phyloP scores from a whole-genome alignment of 306 rosid genomes.

The Rosa persica region DNA sequence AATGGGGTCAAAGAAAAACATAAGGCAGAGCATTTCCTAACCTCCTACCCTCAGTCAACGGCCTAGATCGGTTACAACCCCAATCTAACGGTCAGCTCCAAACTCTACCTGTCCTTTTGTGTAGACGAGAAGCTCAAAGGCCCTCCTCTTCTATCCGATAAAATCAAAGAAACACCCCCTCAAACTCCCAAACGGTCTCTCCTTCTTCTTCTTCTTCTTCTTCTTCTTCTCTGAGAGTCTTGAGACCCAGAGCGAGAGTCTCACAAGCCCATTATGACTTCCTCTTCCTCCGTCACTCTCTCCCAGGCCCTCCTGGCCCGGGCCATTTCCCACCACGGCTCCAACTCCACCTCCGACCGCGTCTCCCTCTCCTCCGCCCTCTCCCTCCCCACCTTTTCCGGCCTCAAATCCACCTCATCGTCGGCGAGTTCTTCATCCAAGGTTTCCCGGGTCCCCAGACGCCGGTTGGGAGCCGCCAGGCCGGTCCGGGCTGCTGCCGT shows the following conservation, averaged over 20 bases:
- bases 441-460: slow-evolving; percentile 12
- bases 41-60: slow-evolving; percentile 46
- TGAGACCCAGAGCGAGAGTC: neutral
- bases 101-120: slow-evolving; percentile 34
- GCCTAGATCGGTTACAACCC: slow-evolving; percentile 20
- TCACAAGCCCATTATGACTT: slow-evolving; percentile 50
- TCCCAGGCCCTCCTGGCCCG: slow-evolving; percentile 71
- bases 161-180: slow-evolving; percentile 8
- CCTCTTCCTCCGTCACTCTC: slow-evolving; percentile 71
- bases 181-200: neutral
- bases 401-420: slow-evolving; percentile 51
- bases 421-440: slow-evolving; percentile 22
- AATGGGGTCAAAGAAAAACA: slow-evolving; percentile 15
- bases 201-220: slow-evolving; percentile 3
- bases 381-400: slow-evolving; percentile 55
- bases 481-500: slow-evolving; percentile 47
- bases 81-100: slow-evolving; percentile 47
- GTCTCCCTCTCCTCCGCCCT: slow-evolving; percentile 51
- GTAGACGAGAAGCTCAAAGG: slow-evolving; percentile 40
- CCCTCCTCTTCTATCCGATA: slow-evolving; percentile 26
- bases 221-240: neutral
- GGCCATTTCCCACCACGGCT: slow-evolving; percentile 55
- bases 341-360: slow-evolving; percentile 48
- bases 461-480: slow-evolving; percentile 16
- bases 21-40: slow-evolving; percentile 45